Percentiles rank a stretch among this genome's conserved stretches.
Evolutionary conservation across 208 protist species (phyloP).

Genomic region (Leishmania lainsoni): DNA sequence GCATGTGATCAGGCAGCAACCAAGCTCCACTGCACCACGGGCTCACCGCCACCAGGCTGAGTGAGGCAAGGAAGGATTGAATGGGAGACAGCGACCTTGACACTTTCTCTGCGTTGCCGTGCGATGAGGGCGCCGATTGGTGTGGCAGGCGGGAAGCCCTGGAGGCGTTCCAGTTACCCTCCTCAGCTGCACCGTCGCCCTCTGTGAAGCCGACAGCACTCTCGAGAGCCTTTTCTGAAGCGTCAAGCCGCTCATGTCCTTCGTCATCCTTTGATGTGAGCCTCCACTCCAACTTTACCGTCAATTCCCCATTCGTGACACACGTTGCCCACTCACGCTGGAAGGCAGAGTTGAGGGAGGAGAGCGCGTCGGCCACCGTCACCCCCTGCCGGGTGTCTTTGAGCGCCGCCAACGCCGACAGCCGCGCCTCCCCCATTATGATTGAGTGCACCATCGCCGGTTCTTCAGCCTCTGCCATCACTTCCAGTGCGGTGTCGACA

Average conservation of each 20-base stretch:
- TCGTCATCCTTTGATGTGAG: constrained; percentile 1
- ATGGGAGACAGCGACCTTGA: constrained; percentile 13
- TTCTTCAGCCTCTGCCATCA: constrained; percentile 25
- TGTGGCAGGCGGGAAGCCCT: background rate
- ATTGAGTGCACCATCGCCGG: constrained; percentile 18
- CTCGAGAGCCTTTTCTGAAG: background rate
- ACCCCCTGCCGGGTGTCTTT: constrained; percentile 26
- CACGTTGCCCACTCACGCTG: constrained; percentile 57
- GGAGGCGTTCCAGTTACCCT: background rate
- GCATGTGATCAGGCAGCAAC: constrained; percentile 34
- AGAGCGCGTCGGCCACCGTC: constrained; percentile 22
- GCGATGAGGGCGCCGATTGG: background rate
- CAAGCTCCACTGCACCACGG: constrained; percentile 34
- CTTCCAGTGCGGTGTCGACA: constrained; percentile 29
- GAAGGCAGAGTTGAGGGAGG: constrained; percentile 48
- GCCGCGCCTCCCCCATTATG: constrained; percentile 4
- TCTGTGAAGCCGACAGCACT: background rate
- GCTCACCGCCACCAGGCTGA: constrained; percentile 15
- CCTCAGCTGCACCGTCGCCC: background rate
- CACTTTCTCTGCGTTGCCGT: background rate
- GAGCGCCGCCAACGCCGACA: constrained; percentile 15
- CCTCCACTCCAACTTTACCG: constrained; percentile 32
- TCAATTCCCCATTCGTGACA: constrained; percentile 41
- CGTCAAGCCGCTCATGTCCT: background rate
- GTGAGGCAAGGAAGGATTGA: constrained; percentile 25